These are phyloP conservation scores for Mycena epipterygia DNA, from an alignment of 768 basidiomycete genomes.

Conservation along the genomic window DNA sequence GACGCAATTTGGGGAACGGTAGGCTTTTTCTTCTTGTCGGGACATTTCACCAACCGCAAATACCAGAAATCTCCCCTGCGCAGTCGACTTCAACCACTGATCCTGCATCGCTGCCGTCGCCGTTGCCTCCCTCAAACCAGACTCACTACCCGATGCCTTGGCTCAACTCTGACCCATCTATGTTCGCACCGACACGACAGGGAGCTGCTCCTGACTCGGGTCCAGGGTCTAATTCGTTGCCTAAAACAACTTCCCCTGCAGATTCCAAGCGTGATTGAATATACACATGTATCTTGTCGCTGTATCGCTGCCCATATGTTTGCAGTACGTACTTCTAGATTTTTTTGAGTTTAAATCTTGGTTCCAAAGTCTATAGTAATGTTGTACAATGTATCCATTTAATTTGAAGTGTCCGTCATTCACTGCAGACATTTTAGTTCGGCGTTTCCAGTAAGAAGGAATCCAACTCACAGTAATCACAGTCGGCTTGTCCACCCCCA, in stretches of 20 bases:
- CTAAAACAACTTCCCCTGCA: background rate
- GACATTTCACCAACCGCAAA: background rate
- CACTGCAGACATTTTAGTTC: background rate
- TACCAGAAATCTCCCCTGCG: background rate
- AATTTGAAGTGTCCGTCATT: conserved; percentile 5
- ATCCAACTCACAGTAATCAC: conserved; percentile 84
- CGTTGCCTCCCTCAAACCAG: background rate
- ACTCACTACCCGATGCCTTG: background rate
- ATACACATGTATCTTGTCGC: background rate
- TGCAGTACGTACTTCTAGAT: too few relatives aligned
- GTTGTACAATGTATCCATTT: conserved; percentile 29
- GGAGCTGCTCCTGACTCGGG: background rate
- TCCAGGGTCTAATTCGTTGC: background rate
- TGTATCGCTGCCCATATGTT: conserved; percentile 2
- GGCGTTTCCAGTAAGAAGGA: background rate
- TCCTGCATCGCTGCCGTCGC: background rate
- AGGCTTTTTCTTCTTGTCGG: background rate
- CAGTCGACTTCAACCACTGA: conserved; percentile 2
- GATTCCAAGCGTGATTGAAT: background rate
- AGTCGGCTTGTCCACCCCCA: conserved; percentile 91
- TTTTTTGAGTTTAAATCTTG: background rate
- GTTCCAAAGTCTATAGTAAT: conserved; percentile 29
- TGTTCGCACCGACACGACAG: conserved; percentile 5
- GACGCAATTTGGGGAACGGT: background rate
- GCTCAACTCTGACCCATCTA: background rate